Conservation (phyloP, 257 asterid species). For the Solanum sitiens region DNA sequence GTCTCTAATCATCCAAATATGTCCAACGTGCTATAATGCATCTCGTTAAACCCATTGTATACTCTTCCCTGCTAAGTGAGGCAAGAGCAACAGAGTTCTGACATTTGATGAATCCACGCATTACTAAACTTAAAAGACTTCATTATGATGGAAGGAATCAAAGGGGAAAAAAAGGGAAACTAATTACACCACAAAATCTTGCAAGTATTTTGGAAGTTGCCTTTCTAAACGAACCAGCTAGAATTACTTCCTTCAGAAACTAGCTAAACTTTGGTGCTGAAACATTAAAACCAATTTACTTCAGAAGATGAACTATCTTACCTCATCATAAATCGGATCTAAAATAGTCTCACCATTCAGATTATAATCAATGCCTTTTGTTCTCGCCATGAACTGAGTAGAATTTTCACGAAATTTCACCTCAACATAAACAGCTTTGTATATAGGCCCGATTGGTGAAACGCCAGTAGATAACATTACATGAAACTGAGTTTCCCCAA, state of each 20-base stretch:
- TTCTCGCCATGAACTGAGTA: conserved; percentile 63
- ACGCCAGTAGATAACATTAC: conserved; percentile 57
- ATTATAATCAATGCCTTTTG: conserved; percentile 26
- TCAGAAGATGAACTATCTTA: conserved; percentile 7
- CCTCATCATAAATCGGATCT: conserved; percentile 58
- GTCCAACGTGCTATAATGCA: neutral
- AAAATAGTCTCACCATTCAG: conserved; percentile 71
- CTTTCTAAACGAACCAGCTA: neutral
- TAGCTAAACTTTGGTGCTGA: neutral
- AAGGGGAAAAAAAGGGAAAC: neutral
- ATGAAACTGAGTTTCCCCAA: conserved; percentile 68
- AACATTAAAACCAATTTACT: neutral
- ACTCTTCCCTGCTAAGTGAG: neutral
- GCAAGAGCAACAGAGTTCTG: neutral
- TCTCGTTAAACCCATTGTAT: neutral
- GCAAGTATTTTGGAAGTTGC: neutral
- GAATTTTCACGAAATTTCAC: conserved; percentile 6
- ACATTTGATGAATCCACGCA: neutral
- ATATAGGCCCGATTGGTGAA: conserved; percentile 56
- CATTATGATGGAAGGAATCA: neutral
- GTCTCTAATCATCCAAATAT: neutral
- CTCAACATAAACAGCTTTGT: conserved; percentile 57
- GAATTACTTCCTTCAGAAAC: neutral
- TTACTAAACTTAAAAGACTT: neutral
- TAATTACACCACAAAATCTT: neutral